Percentiles rank a stretch among this genome's conserved stretches.
Conservation (phyloP, 768 basidiomycete species). For the Lyophyllum shimeji region DNA sequence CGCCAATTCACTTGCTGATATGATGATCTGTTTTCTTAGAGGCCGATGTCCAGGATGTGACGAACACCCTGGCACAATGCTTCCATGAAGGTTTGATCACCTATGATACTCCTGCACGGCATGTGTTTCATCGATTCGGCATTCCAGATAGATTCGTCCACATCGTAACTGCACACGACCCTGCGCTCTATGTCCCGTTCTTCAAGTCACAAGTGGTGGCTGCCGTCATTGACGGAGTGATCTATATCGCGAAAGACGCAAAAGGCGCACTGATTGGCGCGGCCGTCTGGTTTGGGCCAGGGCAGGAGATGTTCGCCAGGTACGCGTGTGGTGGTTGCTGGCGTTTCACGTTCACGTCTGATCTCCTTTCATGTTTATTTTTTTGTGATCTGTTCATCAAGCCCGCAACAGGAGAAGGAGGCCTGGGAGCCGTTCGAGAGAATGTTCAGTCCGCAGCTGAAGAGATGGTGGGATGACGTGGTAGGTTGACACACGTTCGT, state of each 20-base stretch:
- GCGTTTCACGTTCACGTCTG: not conserved
- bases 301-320: constrained; percentile 16
- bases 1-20: not conserved
- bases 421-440: constrained; percentile 7
- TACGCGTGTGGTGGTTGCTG: not conserved
- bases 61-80: constrained; percentile 9
- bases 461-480: constrained; percentile 11
- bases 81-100: constrained; percentile 11
- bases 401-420: constrained; percentile 6
- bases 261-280: constrained; percentile 8
- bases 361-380: not conserved
- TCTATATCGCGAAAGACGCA: constrained; percentile 18
- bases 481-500: not conserved
- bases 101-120: not conserved
- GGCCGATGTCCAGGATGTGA: constrained; percentile 7
- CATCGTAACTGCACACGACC: constrained; percentile 12
- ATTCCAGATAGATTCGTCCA: constrained; percentile 8
- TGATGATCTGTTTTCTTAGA: not conserved
- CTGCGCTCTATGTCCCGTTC: constrained; percentile 10
- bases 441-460: constrained; percentile 12
- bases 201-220: constrained; percentile 15
- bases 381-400: not conserved
- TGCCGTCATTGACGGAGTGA: constrained; percentile 16
- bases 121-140: not conserved
- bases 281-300: constrained; percentile 22